Conservation (phyloP, 116 monocot species). For the Dioscorea cayenensis region DNA sequence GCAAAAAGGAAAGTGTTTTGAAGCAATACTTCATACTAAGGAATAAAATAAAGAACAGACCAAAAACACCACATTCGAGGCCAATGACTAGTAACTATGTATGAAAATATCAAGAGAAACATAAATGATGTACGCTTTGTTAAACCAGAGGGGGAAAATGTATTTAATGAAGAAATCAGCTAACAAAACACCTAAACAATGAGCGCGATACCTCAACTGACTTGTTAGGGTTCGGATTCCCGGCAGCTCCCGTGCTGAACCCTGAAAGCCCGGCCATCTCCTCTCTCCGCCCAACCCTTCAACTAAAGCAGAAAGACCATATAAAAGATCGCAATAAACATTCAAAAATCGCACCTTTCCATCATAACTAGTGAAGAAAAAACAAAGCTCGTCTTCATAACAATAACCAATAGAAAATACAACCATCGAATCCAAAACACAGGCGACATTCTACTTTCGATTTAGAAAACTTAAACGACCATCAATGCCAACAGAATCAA, state of each 20-base stretch:
- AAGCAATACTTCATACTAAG: not conserved
- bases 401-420: too few species aligned
- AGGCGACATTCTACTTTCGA: too few species aligned
- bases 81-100: not conserved
- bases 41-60: too few species aligned
- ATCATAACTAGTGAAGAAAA: not conserved
- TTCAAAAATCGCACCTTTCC: not conserved
- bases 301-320: not conserved
- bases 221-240: constrained; percentile 45
- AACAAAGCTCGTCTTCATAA: not conserved
- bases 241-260: constrained; percentile 5
- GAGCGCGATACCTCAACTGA: constrained; percentile 34
- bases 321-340: not conserved
- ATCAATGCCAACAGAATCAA: too few species aligned
- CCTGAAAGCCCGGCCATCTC: constrained; percentile 27
- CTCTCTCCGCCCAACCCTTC: not conserved
- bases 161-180: not conserved
- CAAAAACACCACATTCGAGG: not conserved
- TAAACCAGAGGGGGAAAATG: not conserved
- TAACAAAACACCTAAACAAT: not conserved
- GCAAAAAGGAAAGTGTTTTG: too few species aligned
- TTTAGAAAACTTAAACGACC: too few species aligned
- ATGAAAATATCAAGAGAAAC: not conserved
- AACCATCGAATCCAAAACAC: too few species aligned
- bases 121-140: not conserved